Base-by-base conservation (phyloP, 192 early-diverging fungal genomes). In the Linderina pennispora region DNA sequence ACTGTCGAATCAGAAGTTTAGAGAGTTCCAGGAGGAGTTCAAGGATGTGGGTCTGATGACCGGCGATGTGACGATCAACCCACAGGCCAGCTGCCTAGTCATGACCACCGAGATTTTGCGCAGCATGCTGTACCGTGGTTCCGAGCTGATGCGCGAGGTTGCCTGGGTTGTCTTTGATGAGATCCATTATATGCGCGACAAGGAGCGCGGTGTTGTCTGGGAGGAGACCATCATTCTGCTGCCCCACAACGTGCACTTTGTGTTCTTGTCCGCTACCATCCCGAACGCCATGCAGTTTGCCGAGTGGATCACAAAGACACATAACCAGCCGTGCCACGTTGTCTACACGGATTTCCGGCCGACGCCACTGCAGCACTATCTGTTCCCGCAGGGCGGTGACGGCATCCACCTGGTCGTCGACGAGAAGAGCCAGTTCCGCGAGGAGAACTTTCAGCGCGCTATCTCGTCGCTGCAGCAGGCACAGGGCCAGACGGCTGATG, bases 21-120 rank as follows among this genome's bases (percentile, higher is more conserved):
- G 96, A 50, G 96, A 98, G 74, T 78, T 98, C 40, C 78, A 85
- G 41, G 84, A 87, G 45, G 92, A 95, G 48, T 98, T 98, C 77
- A 91, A 91, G 14, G 96, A 98, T 62, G 96, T 98, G 1, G 96
- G 96, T 13, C 65, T 98, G 61, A 92, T 98, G 92, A 98, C 96
- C 1, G 96, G 96, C 40, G 96, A 98, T 77, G 90, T 95, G 7
- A 92, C 93, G 2, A 95, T 98, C 73, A 93, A 92, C 57, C 88
- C 93, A 11, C 79, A 77, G 41, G 91, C 96, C 0, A 88, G 85
- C 11, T 95, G 92, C 45, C 58, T 97, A 35, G 93, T 98, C 18
- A 98, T 98, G 96, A 98, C 96, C 0, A 98, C 96, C 1, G 96
- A 98, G 74, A 98, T 98, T 87, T 67, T 98, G 40, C 78, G 96